A percentile compares a stretch with the other conserved stretches of the same genome.
These are phyloP conservation scores for Geotrichum restrictum DNA, from an alignment of 1,139 yeast genomes.

Conservation along the genomic window DNA sequence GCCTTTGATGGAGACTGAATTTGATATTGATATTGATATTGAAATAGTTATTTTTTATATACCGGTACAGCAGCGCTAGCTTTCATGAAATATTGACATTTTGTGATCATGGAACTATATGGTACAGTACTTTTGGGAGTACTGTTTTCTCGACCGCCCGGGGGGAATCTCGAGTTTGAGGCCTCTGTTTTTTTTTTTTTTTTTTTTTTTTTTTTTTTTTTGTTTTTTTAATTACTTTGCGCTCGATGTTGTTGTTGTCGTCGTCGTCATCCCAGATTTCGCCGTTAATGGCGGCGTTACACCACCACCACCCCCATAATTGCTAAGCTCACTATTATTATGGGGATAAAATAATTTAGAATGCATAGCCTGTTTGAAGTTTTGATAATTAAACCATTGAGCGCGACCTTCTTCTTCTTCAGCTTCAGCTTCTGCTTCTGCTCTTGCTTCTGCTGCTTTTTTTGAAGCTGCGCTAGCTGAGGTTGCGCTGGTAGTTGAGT, in stretches of 20 bases:
- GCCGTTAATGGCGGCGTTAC: background rate
- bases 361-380: conserved; percentile 17
- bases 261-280: background rate
- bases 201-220: too few species aligned
- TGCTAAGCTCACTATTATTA: background rate
- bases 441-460: background rate
- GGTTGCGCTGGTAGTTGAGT: too few species aligned
- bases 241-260: background rate
- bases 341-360: conserved; percentile 8
- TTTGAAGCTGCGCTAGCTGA: too few species aligned
- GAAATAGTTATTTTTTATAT: background rate
- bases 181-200: too few species aligned
- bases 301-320: too few species aligned
- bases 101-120: too few species aligned
- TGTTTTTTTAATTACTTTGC: background rate
- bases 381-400: conserved; percentile 18
- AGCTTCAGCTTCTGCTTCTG: too few species aligned
- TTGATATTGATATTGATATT: background rate
- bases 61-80: background rate
- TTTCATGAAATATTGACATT: too few species aligned
- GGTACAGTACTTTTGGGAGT: too few species aligned
- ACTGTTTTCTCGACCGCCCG: too few species aligned
- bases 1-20: background rate
- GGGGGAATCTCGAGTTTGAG: too few species aligned
- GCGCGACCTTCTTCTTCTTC: conserved; percentile 15